Evolutionary conservation across 116 monocot species (phyloP).

Genomic region (Posidonia oceanica): DNA sequence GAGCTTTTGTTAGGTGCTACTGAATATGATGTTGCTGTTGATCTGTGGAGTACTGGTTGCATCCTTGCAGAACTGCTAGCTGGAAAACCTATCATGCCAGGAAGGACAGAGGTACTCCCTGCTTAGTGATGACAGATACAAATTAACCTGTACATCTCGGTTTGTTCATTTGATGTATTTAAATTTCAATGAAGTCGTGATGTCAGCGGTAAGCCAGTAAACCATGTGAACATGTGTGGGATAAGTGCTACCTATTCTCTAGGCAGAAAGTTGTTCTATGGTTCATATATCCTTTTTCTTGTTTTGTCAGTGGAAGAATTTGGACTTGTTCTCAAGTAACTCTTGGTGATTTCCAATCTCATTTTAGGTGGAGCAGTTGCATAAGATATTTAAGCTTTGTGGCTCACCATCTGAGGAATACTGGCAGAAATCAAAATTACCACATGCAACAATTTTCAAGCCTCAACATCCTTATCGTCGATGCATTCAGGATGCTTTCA

Average conservation of each 20-base stretch:
- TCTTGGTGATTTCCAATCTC: not conserved
- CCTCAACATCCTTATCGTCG: conserved; percentile 41
- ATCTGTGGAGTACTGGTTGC: conserved; percentile 87
- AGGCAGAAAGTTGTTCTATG: not conserved
- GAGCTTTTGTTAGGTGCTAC: conserved; percentile 88
- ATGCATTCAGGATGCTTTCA: conserved; percentile 30
- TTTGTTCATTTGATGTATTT: no score
- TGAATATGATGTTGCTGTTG: conserved; percentile 73
- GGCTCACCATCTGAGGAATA: conserved; percentile 53
- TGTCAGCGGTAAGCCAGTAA: no score
- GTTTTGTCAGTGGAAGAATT: not conserved
- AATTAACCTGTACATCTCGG: no score
- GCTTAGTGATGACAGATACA: not conserved
- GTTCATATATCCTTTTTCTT: not conserved
- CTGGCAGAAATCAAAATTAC: conserved; percentile 38
- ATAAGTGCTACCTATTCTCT: not conserved
- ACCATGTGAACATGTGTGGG: not conserved
- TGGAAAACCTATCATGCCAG: conserved; percentile 94
- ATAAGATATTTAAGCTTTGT: conserved; percentile 59
- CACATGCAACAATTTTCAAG: conserved; percentile 49
- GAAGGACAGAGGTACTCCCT: conserved; percentile 75
- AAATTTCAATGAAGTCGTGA: no score
- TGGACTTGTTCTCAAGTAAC: not conserved
- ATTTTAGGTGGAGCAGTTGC: conserved; percentile 46
- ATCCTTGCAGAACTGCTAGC: conserved; percentile 80